Percentiles rank a stretch among this genome's conserved stretches.
Conservation (phyloP, 2,329 filamentous ascomycete genomes). For the Talaromyces sp. region DNA sequence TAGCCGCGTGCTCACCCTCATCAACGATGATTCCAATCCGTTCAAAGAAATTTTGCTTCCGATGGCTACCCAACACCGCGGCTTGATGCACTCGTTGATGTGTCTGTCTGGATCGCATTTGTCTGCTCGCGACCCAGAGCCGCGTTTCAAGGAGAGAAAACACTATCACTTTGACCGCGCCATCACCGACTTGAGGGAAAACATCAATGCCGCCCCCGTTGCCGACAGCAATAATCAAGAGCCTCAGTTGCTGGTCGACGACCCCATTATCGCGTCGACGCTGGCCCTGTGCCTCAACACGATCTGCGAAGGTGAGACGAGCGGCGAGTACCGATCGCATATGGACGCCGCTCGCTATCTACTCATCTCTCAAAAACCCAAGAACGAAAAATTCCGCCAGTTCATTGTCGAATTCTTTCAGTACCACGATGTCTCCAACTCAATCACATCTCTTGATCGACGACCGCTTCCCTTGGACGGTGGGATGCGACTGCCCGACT, state of each 20-base stretch:
- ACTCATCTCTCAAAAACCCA: slow-evolving; percentile 56
- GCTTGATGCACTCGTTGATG: slow-evolving; percentile 85
- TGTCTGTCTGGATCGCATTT: slow-evolving; percentile 75
- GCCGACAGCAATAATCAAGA: slow-evolving; percentile 21
- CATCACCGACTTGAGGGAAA: slow-evolving; percentile 35
- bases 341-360: slow-evolving; percentile 70
- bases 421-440: slow-evolving; percentile 64
- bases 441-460: slow-evolving; percentile 52
- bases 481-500: slow-evolving; percentile 49
- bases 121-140: slow-evolving; percentile 46
- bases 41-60: slow-evolving; percentile 81
- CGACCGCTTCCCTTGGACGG: slow-evolving; percentile 49
- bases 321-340: slow-evolving; percentile 72
- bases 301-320: slow-evolving; percentile 54
- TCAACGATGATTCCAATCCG: slow-evolving; percentile 74
- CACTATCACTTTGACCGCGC: slow-evolving; percentile 48
- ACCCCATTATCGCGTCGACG: slow-evolving; percentile 58
- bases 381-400: slow-evolving; percentile 65
- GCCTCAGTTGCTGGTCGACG: slow-evolving; percentile 42
- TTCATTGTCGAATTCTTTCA: slow-evolving; percentile 74
- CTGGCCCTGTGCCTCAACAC: slow-evolving; percentile 57
- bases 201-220: slow-evolving; percentile 27
- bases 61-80: slow-evolving; percentile 71
- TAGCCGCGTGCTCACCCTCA: slow-evolving; percentile 74
- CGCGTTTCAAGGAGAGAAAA: slow-evolving; percentile 50